A percentile compares a stretch with the other conserved stretches of the same genome.
Evolutionary conservation across 176 grass and related monocot genomes (phyloP).

Genomic region (Cenchrus fungigraminus): DNA sequence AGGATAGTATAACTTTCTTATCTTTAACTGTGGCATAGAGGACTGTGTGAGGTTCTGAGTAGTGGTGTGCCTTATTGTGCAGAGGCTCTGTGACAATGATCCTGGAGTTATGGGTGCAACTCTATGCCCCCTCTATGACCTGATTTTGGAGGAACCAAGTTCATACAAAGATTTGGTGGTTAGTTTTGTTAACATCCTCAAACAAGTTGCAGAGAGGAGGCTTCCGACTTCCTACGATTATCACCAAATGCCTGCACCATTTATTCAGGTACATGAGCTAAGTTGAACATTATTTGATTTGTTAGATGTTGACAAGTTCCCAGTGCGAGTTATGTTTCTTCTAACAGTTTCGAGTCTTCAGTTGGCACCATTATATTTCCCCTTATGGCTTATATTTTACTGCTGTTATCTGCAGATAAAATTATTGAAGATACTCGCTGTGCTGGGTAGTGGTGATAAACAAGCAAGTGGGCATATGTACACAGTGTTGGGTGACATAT

Average conservation of each 20-base stretch:
- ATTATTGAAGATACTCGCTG: conserved; percentile 92
- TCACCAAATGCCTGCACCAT: conserved; percentile 98
- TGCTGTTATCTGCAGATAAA: conserved; percentile 79
- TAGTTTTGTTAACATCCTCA: conserved; percentile 98
- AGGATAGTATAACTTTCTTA: neutral
- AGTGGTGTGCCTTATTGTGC: conserved; percentile 30
- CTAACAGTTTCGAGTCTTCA: conserved; percentile 21
- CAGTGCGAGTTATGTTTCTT: conserved; percentile 18
- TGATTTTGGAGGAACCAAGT: conserved; percentile 88
- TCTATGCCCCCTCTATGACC: conserved; percentile 86
- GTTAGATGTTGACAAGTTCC: conserved; percentile 13
- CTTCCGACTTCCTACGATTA: conserved; percentile 97
- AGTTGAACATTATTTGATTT: conserved; percentile 18
- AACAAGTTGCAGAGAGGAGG: conserved; percentile 96
- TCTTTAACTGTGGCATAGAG: neutral
- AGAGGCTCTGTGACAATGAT: conserved; percentile 97
- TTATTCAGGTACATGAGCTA: conserved; percentile 79
- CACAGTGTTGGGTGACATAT: conserved; percentile 83
- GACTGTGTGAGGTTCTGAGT: conserved; percentile 12
- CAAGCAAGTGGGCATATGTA: conserved; percentile 94
- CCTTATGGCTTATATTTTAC: conserved; percentile 4
- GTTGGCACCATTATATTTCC: conserved; percentile 32
- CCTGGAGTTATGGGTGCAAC: conserved; percentile 98
- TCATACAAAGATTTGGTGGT: conserved; percentile 92
- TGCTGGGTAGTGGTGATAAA: conserved; percentile 92